Conservation (phyloP, 768 basidiomycete genomes). For the Lactarius deliciosus region DNA sequence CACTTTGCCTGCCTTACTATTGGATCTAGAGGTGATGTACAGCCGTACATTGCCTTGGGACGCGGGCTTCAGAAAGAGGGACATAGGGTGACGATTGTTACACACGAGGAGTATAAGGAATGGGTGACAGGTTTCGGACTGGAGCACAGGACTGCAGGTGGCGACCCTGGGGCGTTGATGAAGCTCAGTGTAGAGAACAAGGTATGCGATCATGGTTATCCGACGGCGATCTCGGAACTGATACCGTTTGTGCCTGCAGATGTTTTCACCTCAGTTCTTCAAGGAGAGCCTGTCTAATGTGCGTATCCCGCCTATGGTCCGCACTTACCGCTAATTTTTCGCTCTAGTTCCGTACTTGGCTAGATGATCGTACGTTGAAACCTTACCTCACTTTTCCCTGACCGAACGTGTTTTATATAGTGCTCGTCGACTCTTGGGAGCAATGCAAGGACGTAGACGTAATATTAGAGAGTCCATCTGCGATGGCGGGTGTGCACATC, state of each 20-base stretch:
- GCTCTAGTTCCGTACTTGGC: slow-evolving; percentile 58
- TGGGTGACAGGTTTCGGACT: slow-evolving; percentile 64
- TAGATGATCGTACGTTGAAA: slow-evolving; percentile 53
- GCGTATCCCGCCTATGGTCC: slow-evolving; percentile 28
- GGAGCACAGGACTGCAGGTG: slow-evolving; percentile 59
- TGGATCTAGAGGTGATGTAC: slow-evolving; percentile 58
- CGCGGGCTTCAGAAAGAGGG: slow-evolving; percentile 43
- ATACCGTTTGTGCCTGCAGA: slow-evolving; percentile 37
- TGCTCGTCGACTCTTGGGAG: slow-evolving; percentile 59
- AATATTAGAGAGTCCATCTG: slow-evolving; percentile 63
- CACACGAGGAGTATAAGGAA: slow-evolving; percentile 48
- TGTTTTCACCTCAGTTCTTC: slow-evolving; percentile 74
- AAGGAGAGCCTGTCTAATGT: slow-evolving; percentile 57
- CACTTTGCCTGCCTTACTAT: slow-evolving; percentile 67
- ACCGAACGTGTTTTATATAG: slow-evolving; percentile 35
- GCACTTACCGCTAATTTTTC: slow-evolving; percentile 10
- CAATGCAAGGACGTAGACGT: slow-evolving; percentile 66
- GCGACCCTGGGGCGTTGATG: slow-evolving; percentile 69
- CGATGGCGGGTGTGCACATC: slow-evolving; percentile 72
- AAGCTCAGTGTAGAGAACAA: slow-evolving; percentile 54
- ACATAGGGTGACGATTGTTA: slow-evolving; percentile 47
- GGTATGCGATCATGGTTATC: slow-evolving; percentile 28
- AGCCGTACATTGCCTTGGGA: slow-evolving; percentile 50
- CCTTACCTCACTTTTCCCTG: not conserved
- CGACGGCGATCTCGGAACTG: slow-evolving; percentile 29